A percentile compares a stretch with the other conserved stretches of the same genome.
These are phyloP conservation scores for Elsinoe arachidis DNA, from an alignment of 2,329 filamentous ascomycete genomes.

Conservation along the genomic window DNA sequence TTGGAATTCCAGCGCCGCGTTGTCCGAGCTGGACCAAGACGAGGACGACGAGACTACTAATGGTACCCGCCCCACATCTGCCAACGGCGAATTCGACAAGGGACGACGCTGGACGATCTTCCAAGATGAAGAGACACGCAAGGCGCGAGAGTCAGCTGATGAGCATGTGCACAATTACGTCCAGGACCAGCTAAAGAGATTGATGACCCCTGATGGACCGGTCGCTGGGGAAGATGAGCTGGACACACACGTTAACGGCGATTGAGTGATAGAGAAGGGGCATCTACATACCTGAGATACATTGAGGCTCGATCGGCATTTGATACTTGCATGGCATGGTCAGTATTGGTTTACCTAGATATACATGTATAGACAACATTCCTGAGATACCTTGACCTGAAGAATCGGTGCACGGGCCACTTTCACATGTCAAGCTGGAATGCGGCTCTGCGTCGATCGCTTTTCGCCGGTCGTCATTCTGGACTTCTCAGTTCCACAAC, in stretches of 20 bases:
- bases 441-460: conserved; percentile 10
- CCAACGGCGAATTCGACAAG: conserved; percentile 16
- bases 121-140: conserved; percentile 41
- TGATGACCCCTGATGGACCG: conserved; percentile 51
- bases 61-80: conserved; percentile 13
- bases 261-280: not conserved
- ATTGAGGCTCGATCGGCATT: not conserved
- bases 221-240: conserved; percentile 54
- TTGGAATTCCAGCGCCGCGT: conserved; percentile 39
- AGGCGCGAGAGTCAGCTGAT: conserved; percentile 31
- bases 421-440: conserved; percentile 11
- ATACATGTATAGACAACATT: conserved; percentile 1
- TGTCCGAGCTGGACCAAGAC: conserved; percentile 29
- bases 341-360: not conserved
- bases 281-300: not conserved
- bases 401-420: not conserved
- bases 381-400: not conserved
- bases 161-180: conserved; percentile 74
- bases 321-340: conserved; percentile 8
- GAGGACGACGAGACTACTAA: conserved; percentile 19
- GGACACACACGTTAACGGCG: conserved; percentile 38
- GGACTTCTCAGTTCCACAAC: not conserved
- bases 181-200: conserved; percentile 65
- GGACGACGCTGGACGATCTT: conserved; percentile 41
- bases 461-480: conserved; percentile 1